A percentile compares a stretch with the other conserved stretches of the same genome.
Evolutionary conservation across 2,329 filamentous ascomycete species (phyloP).

Genomic region (Sporothrix humicola): DNA sequence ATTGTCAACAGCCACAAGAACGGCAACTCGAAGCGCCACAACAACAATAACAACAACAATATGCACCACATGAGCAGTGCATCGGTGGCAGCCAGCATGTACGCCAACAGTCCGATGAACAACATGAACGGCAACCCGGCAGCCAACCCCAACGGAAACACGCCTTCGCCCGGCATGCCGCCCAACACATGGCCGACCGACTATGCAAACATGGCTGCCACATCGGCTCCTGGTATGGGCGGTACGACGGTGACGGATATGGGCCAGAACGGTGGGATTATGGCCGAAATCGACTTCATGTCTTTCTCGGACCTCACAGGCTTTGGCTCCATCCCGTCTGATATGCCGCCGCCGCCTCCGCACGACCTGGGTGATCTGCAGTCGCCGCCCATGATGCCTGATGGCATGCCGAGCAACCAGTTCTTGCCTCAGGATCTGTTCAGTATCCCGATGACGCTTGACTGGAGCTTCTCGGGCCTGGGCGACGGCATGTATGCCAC

Average conservation of each 20-base stretch:
- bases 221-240: slow-evolving; percentile 39
- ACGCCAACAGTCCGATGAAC: slow-evolving; percentile 51
- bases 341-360: slow-evolving; percentile 33
- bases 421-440: slow-evolving; percentile 92
- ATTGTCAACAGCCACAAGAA: slow-evolving; percentile 38
- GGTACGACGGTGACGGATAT: not conserved
- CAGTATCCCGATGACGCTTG: slow-evolving; percentile 93
- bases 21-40: slow-evolving; percentile 16
- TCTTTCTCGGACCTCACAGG: slow-evolving; percentile 55
- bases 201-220: slow-evolving; percentile 47
- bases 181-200: slow-evolving; percentile 51
- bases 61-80: slow-evolving; percentile 12
- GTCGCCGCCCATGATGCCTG: slow-evolving; percentile 45
- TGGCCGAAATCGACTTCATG: slow-evolving; percentile 37
- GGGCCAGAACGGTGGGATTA: not conserved
- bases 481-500: slow-evolving; percentile 68
- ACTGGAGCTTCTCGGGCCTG: slow-evolving; percentile 81
- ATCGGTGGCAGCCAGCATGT: slow-evolving; percentile 41
- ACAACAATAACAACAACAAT: slow-evolving; percentile 1
- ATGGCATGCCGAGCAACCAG: slow-evolving; percentile 71
- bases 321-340: slow-evolving; percentile 46
- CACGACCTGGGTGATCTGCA: slow-evolving; percentile 40
- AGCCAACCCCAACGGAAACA: slow-evolving; percentile 30
- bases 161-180: slow-evolving; percentile 53
- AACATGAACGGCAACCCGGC: slow-evolving; percentile 11